These are phyloP conservation scores for Cairneyella variabilis DNA, from an alignment of 495 filamentous ascomycete species.

Conservation along the genomic window DNA sequence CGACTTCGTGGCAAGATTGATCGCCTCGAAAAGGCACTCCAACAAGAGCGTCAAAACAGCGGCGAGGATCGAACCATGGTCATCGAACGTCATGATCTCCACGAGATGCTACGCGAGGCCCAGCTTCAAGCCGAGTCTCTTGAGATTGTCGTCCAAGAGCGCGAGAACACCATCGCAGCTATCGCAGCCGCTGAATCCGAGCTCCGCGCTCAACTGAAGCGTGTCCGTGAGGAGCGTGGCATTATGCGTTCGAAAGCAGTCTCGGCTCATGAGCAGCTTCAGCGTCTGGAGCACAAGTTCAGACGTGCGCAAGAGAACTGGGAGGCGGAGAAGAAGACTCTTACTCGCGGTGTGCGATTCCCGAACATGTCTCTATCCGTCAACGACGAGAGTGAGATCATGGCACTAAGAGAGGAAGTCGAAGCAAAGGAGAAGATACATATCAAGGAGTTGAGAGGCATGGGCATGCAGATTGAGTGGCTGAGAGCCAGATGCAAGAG, in stretches of 20 bases:
- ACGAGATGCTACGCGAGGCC: slow-evolving; percentile 37
- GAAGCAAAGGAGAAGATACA: slow-evolving; percentile 52
- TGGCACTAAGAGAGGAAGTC: slow-evolving; percentile 24
- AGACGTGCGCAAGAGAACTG: slow-evolving; percentile 35
- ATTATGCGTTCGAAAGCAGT: slow-evolving; percentile 44
- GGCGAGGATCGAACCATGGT: slow-evolving; percentile 32
- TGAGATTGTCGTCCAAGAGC: slow-evolving; percentile 34
- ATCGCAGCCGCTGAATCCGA: slow-evolving; percentile 44
- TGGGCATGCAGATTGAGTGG: slow-evolving; percentile 88
- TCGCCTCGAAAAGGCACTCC: slow-evolving; percentile 50
- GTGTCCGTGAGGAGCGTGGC: slow-evolving; percentile 58
- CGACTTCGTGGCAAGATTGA: slow-evolving; percentile 29
- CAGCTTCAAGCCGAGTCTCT: slow-evolving; percentile 39
- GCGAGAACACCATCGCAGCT: slow-evolving; percentile 47
- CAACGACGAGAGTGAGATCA: slow-evolving; percentile 21
- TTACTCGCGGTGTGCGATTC: slow-evolving; percentile 39
- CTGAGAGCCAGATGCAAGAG: slow-evolving; percentile 72
- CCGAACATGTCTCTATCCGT: slow-evolving; percentile 33
- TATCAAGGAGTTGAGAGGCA: slow-evolving; percentile 73
- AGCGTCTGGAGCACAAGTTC: slow-evolving; percentile 43
- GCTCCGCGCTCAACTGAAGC: slow-evolving; percentile 50
- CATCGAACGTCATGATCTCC: slow-evolving; percentile 32
- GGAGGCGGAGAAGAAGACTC: slow-evolving; percentile 42
- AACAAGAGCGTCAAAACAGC: slow-evolving; percentile 37
- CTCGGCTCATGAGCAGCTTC: slow-evolving; percentile 32